Evolutionary conservation across 495 filamentous ascomycete species (phyloP), one percentile per base, ranked within the genome.

Genomic region (Daldinia childiae): DNA sequence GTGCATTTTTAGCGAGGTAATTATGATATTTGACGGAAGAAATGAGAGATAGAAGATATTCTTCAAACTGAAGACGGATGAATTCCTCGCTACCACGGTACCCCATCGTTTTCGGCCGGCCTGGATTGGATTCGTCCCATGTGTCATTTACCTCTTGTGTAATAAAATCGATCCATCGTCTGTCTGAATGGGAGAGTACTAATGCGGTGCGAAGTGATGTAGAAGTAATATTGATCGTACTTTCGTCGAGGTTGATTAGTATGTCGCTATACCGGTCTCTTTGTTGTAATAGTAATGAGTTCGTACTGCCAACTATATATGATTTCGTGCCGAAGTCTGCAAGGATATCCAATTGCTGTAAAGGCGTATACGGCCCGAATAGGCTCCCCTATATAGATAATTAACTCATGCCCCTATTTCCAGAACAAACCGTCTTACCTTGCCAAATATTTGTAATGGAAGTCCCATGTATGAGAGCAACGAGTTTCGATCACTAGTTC

Each of bases 41-140:
- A 50, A 98, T 87, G 60, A 99, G 85, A 1, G 95, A 93, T 6
- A 98, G 85, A 17, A 98, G 85, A 74, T 99, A 99, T 77, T 98
- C 96, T 82, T 99, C 95, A 66, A 99, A 99, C 74, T 99, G 95
- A 6, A 98, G 87, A 19, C 95, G 88, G 74, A 99, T 98, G 77
- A 98, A 98, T 76, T 98, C 96, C 82, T 99, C 95, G 66, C 94
- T 97, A 58, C 95, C 95, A 72, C 93, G 91, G 76, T 97, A 99
- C 17, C 94, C 95, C 83, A 97, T 91, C 6, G 93, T 97, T 72
- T 94, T 97, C 15, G 95, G 95, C 45, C 91, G 88, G 57, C 89
- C 85, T 6, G 95, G 95, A 79, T 98, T 94, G 6, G 88, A 83
- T 39, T 97, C 93, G 79, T 98, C 95, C 95, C 95, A 99, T 1